Percentiles rank a stretch among this genome's conserved stretches.
These are phyloP conservation scores for Rhodotorula paludigena DNA, from an alignment of 768 basidiomycete species.

Conservation along the genomic window DNA sequence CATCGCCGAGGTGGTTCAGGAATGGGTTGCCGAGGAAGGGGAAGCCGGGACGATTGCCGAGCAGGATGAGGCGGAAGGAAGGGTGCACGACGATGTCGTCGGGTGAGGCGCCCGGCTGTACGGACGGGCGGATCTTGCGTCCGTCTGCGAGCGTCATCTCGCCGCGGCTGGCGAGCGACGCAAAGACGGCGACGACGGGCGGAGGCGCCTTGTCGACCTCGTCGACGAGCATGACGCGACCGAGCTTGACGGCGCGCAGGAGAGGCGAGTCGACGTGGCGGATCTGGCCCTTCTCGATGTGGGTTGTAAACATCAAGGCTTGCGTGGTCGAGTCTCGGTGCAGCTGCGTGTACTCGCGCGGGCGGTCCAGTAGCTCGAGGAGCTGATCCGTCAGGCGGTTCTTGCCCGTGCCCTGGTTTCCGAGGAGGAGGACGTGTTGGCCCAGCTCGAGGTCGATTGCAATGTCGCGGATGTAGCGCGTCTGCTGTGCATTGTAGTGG, in stretches of 20 bases:
- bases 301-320: conserved; percentile 7
- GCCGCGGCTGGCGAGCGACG: conserved; percentile 30
- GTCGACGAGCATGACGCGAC: conserved; percentile 30
- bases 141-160: conserved; percentile 31
- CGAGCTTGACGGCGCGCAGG: conserved; percentile 20
- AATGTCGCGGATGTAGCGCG: conserved; percentile 22
- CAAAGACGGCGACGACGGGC: conserved; percentile 16
- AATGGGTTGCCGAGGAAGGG: conserved; percentile 32
- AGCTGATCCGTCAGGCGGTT: conserved; percentile 32
- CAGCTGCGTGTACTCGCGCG: conserved; percentile 32
- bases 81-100: conserved; percentile 24
- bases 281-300: conserved; percentile 18
- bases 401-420: conserved; percentile 35
- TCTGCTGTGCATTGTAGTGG: conserved; percentile 33
- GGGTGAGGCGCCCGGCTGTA: not conserved
- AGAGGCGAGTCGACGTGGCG: conserved; percentile 15
- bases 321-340: conserved; percentile 27
- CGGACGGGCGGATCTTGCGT: conserved; percentile 11
- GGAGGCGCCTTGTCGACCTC: conserved; percentile 35
- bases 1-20: conserved; percentile 19
- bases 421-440: conserved; percentile 31
- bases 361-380: conserved; percentile 25
- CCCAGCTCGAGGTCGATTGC: conserved; percentile 21
- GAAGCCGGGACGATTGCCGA: conserved; percentile 25
- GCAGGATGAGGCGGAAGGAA: conserved; percentile 30